These are phyloP conservation scores for Beauveria brongniartii DNA, from an alignment of 2,329 filamentous ascomycete genomes.

Conservation along the genomic window DNA sequence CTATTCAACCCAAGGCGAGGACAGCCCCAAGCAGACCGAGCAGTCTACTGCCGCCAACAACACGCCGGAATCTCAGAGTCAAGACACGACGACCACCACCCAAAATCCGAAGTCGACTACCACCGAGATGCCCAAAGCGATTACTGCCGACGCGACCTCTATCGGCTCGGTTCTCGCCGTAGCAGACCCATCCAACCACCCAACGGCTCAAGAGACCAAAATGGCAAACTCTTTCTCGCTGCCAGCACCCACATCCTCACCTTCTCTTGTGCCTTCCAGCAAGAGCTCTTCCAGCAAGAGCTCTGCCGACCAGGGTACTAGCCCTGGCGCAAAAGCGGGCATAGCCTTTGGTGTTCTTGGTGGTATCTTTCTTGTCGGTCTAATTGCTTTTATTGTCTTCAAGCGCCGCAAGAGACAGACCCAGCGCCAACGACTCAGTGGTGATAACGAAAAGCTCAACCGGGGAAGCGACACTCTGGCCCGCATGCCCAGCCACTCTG, in stretches of 20 bases:
- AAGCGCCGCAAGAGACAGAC: constrained; percentile 62
- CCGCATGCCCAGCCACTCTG: constrained; percentile 9
- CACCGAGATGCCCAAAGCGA: constrained; percentile 13
- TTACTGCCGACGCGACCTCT: constrained; percentile 18
- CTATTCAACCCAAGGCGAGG: constrained; percentile 24
- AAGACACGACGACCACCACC: neutral
- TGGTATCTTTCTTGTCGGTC: constrained; percentile 55
- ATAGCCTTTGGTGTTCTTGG: constrained; percentile 75
- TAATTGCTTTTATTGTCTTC: constrained; percentile 65
- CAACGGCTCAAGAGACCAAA: neutral
- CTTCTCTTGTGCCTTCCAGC: neutral
- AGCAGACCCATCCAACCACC: neutral
- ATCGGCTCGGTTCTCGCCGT: constrained; percentile 19
- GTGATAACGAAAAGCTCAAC: constrained; percentile 58
- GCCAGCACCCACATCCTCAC: constrained; percentile 5
- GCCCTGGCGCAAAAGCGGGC: constrained; percentile 59
- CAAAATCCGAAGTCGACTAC: constrained; percentile 16
- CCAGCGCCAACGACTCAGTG: constrained; percentile 34
- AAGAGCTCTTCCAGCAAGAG: neutral
- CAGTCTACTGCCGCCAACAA: neutral
- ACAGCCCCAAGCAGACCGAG: constrained; percentile 13
- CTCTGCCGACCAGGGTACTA: constrained; percentile 16
- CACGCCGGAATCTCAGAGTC: neutral
- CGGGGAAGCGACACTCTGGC: constrained; percentile 15
- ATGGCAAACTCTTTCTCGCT: neutral